A percentile compares a stretch with the other conserved stretches of the same genome.
These are phyloP conservation scores for Cenococcum geophilum DNA, from an alignment of 495 filamentous ascomycete species.

Conservation along the genomic window DNA sequence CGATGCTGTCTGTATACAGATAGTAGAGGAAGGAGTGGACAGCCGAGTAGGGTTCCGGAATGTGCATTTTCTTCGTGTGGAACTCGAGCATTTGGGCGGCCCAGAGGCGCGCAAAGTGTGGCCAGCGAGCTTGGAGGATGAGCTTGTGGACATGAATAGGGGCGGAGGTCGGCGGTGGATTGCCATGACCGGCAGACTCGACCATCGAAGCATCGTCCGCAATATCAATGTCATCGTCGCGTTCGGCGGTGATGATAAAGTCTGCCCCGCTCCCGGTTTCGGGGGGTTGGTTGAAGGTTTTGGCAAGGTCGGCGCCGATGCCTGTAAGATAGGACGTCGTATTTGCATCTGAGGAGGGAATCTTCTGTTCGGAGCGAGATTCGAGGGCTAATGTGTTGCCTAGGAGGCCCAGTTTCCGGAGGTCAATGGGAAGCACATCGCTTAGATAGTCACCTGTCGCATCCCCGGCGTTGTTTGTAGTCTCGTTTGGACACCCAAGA, in stretches of 20 bases:
- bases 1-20: constrained; percentile 90
- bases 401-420: constrained; percentile 77
- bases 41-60: constrained; percentile 89
- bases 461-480: constrained; percentile 44
- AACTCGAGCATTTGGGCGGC: constrained; percentile 93
- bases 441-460: constrained; percentile 83
- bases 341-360: constrained; percentile 47
- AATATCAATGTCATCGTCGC: constrained; percentile 61
- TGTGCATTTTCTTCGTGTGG: constrained; percentile 93
- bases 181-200: background rate
- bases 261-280: constrained; percentile 76
- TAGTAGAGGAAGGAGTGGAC: constrained; percentile 95
- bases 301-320: constrained; percentile 73
- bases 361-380: constrained; percentile 51
- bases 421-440: constrained; percentile 85
- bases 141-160: constrained; percentile 91
- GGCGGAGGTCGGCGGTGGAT: constrained; percentile 61
- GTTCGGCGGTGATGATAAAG: constrained; percentile 75
- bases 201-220: constrained; percentile 43
- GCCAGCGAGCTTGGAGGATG: constrained; percentile 90
- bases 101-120: constrained; percentile 88
- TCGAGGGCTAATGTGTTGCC: constrained; percentile 68
- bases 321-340: constrained; percentile 49
- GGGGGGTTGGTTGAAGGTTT: constrained; percentile 74
- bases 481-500: constrained; percentile 78